These are phyloP conservation scores for Stenogyne calaminthoides DNA, from an alignment of 305 asterid genomes.

Conservation along the genomic window DNA sequence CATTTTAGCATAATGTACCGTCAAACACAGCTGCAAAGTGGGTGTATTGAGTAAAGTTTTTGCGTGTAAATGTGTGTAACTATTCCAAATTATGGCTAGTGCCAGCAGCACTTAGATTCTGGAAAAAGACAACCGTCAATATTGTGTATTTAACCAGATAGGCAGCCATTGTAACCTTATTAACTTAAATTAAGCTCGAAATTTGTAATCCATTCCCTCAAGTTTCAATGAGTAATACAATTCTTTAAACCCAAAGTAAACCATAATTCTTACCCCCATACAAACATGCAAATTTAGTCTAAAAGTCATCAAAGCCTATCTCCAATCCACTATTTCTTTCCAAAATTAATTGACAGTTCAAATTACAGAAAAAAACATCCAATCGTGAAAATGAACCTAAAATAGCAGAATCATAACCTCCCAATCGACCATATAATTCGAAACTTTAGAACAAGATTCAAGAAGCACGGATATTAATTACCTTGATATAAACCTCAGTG, in stretches of 20 bases:
- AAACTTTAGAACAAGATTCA: background rate
- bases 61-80: no score
- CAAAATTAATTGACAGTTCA: background rate
- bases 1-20: no score
- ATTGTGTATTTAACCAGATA: background rate
- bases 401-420: background rate
- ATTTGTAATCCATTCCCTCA: background rate
- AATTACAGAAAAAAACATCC: background rate
- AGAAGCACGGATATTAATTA: slow-evolving; percentile 32
- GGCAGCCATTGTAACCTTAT: background rate
- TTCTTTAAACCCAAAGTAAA: background rate
- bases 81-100: background rate
- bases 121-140: background rate
- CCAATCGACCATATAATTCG: background rate
- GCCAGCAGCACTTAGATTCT: background rate
- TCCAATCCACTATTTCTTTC: background rate
- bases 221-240: background rate
- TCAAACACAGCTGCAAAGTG: no score
- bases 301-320: background rate
- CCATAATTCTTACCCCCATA: background rate
- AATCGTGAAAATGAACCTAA: background rate
- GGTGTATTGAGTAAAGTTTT: no score
- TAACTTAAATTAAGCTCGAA: background rate
- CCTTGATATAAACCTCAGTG: slow-evolving; percentile 92
- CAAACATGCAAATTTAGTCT: background rate